Evolutionary conservation across 352 stramenopile genomes (phyloP), one percentile per base, ranked within the genome.

Genomic region (Globisporangium polare): DNA sequence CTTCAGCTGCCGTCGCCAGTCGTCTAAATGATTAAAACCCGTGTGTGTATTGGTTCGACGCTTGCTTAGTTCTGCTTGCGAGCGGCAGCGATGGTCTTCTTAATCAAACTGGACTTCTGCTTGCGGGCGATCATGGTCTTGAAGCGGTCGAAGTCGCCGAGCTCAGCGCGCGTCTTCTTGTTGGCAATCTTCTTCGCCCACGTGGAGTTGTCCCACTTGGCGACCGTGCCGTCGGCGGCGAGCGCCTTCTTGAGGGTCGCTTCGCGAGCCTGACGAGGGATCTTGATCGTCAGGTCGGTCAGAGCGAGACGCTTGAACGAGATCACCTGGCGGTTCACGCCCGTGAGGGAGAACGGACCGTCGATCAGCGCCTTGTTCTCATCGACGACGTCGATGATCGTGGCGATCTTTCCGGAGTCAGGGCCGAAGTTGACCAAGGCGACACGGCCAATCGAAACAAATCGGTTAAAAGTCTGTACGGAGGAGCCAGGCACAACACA

Each of bases 351-450:
- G 65, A 92, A 89, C 35, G 97, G 97, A 67, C 96, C 97, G 66
- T 99, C 97, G 43, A 99, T 83, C n/a, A 99, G 85, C 53, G 89
- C 86, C 81, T 97, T 99, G 89, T 99, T 99, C 80, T 98, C 91
- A 71, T 99, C 97, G 53, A 99, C 95, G 61, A 99, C 97, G 79
- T 99, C 97, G 77, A 99, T 98, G 83, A 99, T 99, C 57, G 95
- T 98, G 72, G 88, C 93, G 60, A 99, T 92, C 86, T 99, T 99
- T 74, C 97, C 97, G 51, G 86, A 80, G 66, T 99, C 90, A 47
- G 94, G 92, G 77, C 98, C 98, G 74, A 99, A 99, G 90, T 99
- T 99, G 72, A 99, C 95, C 47, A 99, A 80, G 75, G 95, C 95
- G 60, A 99, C 94, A 74, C 98, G 96, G 80, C 98, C 98, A 75